A percentile compares a stretch with the other conserved stretches of the same genome.
Conservation (phyloP, 768 basidiomycete species). For the Glaciozyma martinii region DNA sequence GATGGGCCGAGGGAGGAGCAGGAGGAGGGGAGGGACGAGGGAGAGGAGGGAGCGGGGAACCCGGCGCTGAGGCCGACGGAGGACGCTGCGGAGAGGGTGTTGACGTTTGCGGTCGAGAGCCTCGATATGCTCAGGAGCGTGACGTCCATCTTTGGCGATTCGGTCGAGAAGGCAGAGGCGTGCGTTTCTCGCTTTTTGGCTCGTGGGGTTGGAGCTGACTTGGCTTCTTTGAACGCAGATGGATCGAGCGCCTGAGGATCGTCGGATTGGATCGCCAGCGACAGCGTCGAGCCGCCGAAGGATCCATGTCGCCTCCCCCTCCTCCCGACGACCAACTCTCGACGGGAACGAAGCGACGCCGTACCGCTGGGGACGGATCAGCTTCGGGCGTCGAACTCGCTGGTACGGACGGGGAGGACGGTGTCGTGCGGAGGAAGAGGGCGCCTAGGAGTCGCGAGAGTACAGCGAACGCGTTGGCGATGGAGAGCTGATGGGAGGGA, state of each 20-base stretch:
- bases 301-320: not conserved
- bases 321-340: slow-evolving; percentile 10
- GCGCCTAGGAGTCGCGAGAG: slow-evolving; percentile 1
- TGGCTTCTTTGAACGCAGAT: slow-evolving; percentile 45
- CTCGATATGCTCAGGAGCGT: slow-evolving; percentile 86
- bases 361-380: not conserved
- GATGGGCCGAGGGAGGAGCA: not conserved
- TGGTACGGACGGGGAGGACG: not conserved
- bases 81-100: slow-evolving; percentile 66
- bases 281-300: slow-evolving; percentile 9
- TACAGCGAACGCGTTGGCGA: not conserved
- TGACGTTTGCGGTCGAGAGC: slow-evolving; percentile 80
- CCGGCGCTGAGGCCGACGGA: slow-evolving; percentile 48
- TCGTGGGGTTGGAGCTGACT: not conserved
- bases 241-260: slow-evolving; percentile 71
- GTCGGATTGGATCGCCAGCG: slow-evolving; percentile 62
- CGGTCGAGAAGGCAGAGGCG: slow-evolving; percentile 77
- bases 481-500: not conserved
- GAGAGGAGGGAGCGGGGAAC: slow-evolving; percentile 32
- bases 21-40: slow-evolving; percentile 33
- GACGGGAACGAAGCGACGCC: not conserved
- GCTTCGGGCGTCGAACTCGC: not conserved
- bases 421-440: not conserved
- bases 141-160: slow-evolving; percentile 77
- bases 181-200: slow-evolving; percentile 36